These are phyloP conservation scores for Phytomonas francai DNA, from an alignment of 208 protist genomes.

Conservation along the genomic window DNA sequence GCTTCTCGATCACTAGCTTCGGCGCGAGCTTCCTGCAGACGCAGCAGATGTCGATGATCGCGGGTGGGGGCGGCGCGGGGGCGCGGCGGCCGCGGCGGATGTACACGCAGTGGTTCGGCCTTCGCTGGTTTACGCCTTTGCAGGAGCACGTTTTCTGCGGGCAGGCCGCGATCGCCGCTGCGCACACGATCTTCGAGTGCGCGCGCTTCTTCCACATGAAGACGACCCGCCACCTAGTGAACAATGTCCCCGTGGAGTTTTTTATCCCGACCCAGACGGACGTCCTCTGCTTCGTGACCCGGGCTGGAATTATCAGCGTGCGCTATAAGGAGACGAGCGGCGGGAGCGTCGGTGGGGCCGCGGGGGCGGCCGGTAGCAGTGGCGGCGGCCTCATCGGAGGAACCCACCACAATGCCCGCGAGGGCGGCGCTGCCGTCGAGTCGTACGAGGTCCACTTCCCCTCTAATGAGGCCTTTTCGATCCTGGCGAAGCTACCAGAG, in stretches of 20 bases:
- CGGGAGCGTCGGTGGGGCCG: constrained; percentile 1
- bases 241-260: constrained; percentile 42
- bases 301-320: constrained; percentile 44
- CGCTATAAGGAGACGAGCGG: constrained; percentile 13
- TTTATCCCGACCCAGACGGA: constrained; percentile 49
- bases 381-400: no score
- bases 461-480: constrained; percentile 28
- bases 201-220: constrained; percentile 29
- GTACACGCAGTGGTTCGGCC: constrained; percentile 64
- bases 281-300: constrained; percentile 52
- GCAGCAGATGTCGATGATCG: constrained; percentile 19
- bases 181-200: constrained; percentile 59
- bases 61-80: constrained; percentile 12
- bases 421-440: constrained; percentile 21
- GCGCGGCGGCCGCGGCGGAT: constrained; percentile 32
- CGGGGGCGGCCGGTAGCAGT: no score
- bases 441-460: constrained; percentile 64
- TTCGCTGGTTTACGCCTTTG: constrained; percentile 71
- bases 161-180: constrained; percentile 68
- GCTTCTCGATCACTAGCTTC: constrained; percentile 41
- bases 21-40: constrained; percentile 33
- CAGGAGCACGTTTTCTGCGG: constrained; percentile 59
- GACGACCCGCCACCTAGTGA: constrained; percentile 32
- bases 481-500: constrained; percentile 25
- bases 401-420: constrained; percentile 8